Percentiles rank a stretch among this genome's conserved stretches.
Evolutionary conservation across 352 stramenopile genomes (phyloP).

Genomic region (Albugo laibachii): DNA sequence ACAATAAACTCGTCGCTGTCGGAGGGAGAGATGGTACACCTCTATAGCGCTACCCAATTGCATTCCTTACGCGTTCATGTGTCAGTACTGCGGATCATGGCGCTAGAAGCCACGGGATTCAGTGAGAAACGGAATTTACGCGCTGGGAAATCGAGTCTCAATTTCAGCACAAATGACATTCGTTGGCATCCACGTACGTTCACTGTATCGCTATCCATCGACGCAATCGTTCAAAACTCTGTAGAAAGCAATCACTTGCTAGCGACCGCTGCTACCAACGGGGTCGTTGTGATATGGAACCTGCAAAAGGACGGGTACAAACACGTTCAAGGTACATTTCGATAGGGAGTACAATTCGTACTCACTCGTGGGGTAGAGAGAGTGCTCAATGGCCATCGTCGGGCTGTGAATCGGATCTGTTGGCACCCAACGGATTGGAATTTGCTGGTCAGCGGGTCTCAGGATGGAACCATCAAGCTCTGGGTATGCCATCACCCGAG

Average conservation of each 20-base stretch:
- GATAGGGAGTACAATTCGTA: background rate
- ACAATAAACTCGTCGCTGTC: conserved; percentile 62
- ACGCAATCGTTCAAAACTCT: background rate
- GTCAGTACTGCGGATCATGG: conserved; percentile 66
- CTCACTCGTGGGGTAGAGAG: conserved; percentile 20
- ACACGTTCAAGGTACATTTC: conserved; percentile 48
- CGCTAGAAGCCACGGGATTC: conserved; percentile 54
- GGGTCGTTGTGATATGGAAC: conserved; percentile 75
- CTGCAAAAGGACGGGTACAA: conserved; percentile 75
- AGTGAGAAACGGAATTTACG: conserved; percentile 70
- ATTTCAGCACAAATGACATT: conserved; percentile 80
- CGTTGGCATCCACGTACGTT: conserved; percentile 69
- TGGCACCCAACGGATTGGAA: conserved; percentile 69
- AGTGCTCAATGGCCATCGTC: conserved; percentile 58
- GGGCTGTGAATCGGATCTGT: conserved; percentile 75
- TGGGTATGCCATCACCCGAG: conserved; percentile 21
- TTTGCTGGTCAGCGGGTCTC: conserved; percentile 66
- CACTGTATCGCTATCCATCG: background rate
- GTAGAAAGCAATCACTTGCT: conserved; percentile 67
- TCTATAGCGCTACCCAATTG: background rate
- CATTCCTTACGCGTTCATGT: conserved; percentile 1
- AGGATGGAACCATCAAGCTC: conserved; percentile 75
- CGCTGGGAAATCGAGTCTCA: conserved; percentile 64
- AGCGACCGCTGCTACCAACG: conserved; percentile 69
- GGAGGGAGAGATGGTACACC: conserved; percentile 55